These are phyloP conservation scores for Euphorbia schlechtendalii DNA, from an alignment of 441 rosid species.

Conservation along the genomic window DNA sequence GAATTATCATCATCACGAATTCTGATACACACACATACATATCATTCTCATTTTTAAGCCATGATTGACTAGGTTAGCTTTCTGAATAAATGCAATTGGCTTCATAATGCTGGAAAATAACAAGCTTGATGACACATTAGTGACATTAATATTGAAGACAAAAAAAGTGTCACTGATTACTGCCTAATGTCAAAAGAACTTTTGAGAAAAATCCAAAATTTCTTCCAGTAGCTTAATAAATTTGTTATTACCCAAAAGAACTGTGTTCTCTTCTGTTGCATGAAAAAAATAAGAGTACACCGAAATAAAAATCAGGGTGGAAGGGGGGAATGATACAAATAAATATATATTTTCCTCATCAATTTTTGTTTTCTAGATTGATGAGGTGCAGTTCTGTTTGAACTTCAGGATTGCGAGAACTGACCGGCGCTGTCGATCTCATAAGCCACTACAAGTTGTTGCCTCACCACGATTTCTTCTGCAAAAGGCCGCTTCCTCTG, in stretches of 20 bases:
- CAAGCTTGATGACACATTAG: neutral
- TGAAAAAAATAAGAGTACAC: neutral
- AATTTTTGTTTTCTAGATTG: slow-evolving; percentile 11
- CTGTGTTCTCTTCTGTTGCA: neutral
- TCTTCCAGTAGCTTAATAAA: neutral
- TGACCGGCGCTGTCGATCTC: slow-evolving; percentile 85
- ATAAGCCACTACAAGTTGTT: slow-evolving; percentile 70
- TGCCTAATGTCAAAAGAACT: neutral
- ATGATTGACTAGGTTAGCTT: neutral
- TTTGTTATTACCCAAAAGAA: neutral
- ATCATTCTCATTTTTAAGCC: neutral
- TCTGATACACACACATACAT: too few relatives aligned
- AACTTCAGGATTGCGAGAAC: slow-evolving; percentile 71
- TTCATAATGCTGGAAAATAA: neutral
- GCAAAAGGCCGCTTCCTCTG: slow-evolving; percentile 79
- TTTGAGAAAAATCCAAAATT: neutral
- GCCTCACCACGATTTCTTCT: slow-evolving; percentile 84
- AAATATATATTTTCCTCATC: neutral
- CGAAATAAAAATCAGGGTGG: neutral
- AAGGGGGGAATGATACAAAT: neutral
- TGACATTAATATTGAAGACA: neutral
- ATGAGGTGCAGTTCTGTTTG: slow-evolving; percentile 12
- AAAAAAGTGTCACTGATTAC: neutral
- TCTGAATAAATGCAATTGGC: neutral
- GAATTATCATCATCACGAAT: too few relatives aligned